Conservation (phyloP, 306 rosid genomes). For the Casuarina cunninghamiana region DNA sequence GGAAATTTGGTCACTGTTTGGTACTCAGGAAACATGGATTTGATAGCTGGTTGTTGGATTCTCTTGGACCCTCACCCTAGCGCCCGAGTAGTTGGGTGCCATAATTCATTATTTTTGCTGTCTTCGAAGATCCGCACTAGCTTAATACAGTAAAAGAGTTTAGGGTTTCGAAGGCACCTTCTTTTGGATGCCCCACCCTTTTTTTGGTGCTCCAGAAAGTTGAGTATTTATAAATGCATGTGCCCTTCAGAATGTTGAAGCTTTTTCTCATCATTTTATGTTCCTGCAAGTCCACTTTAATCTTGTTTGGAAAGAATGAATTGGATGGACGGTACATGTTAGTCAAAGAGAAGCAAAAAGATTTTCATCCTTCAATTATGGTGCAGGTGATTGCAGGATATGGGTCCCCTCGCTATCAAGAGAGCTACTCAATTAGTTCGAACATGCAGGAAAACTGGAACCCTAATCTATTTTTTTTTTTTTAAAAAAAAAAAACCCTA, state of each 20-base stretch:
- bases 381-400: background rate
- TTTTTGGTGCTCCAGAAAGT: too few species aligned
- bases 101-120: constrained; percentile 23
- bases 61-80: constrained; percentile 20
- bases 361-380: background rate
- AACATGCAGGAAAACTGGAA: too few species aligned
- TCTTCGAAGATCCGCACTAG: background rate
- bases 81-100: background rate
- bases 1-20: constrained; percentile 36
- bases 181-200: too few species aligned
- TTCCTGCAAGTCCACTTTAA: too few species aligned
- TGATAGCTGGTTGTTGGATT: constrained; percentile 62
- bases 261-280: too few species aligned
- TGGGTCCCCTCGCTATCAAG: background rate
- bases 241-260: background rate
- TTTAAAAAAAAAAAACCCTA: too few species aligned
- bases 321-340: too few species aligned
- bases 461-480: too few species aligned
- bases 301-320: too few species aligned
- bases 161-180: too few species aligned
- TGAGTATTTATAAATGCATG: background rate
- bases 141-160: background rate
- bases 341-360: background rate
- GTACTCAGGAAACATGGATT: constrained; percentile 67
- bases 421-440: too few species aligned